These are phyloP conservation scores for Pittosporum tobira DNA, from an alignment of 129 eudicot genomes.

Conservation along the genomic window DNA sequence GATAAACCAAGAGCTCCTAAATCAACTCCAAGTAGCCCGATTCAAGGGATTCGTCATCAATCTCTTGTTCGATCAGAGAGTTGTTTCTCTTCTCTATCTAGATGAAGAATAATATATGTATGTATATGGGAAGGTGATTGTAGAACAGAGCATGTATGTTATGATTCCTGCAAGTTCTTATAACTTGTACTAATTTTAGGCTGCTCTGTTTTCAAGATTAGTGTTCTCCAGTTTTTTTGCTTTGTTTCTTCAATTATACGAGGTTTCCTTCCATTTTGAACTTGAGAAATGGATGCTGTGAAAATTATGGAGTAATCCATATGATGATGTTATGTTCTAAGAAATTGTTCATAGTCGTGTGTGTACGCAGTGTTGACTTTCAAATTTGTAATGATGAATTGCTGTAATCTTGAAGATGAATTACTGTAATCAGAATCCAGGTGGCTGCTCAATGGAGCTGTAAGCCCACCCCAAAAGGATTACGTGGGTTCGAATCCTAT, in stretches of 20 bases:
- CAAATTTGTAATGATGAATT: no score
- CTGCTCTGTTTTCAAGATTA: background rate
- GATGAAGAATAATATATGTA: background rate
- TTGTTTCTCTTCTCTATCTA: slow-evolving; percentile 13
- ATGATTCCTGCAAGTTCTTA: background rate
- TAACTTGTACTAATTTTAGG: background rate
- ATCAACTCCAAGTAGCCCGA: slow-evolving; percentile 14
- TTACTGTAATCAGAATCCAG: no score
- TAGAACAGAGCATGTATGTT: background rate
- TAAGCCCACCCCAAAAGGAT: no score
- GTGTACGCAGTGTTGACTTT: no score
- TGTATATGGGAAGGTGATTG: background rate
- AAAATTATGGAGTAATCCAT: no score
- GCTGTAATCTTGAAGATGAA: no score
- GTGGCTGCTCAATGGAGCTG: no score
- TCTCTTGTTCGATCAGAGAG: slow-evolving; percentile 8
- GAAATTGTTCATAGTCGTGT: no score
- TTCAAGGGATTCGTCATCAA: slow-evolving; percentile 4
- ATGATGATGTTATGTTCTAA: no score
- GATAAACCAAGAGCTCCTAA: slow-evolving; percentile 22
- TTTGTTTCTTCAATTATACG: background rate
- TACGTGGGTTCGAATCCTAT: no score
- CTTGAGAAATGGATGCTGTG: background rate
- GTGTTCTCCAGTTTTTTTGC: no score
- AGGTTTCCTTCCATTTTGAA: background rate